These are phyloP conservation scores for Lactarius hatsudake DNA, from an alignment of 768 basidiomycete genomes.

Conservation along the genomic window DNA sequence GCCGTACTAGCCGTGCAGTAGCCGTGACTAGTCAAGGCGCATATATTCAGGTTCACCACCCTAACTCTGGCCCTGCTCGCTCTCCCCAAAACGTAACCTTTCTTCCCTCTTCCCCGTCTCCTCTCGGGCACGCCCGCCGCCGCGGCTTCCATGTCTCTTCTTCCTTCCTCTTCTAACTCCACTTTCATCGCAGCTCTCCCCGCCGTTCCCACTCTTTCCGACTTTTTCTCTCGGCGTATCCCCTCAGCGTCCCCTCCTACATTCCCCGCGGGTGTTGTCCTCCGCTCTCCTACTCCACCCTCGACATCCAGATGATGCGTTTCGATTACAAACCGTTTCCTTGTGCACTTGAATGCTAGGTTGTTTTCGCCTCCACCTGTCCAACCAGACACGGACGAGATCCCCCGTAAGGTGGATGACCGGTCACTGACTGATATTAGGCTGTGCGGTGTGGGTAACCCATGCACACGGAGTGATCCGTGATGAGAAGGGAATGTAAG, in stretches of 20 bases:
- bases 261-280: constrained; percentile 51
- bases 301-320: constrained; percentile 87
- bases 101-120: constrained; percentile 54
- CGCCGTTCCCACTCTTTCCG: constrained; percentile 9
- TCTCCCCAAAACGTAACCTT: constrained; percentile 70
- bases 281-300: constrained; percentile 76
- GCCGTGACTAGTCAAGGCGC: constrained; percentile 54
- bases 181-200: constrained; percentile 43
- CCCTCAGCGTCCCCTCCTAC: constrained; percentile 27
- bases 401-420: constrained; percentile 79
- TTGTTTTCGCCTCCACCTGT: constrained; percentile 88
- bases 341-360: constrained; percentile 88
- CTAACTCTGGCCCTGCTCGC: constrained; percentile 35
- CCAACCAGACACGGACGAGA: constrained; percentile 52
- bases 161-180: constrained; percentile 46
- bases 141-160: constrained; percentile 7
- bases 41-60: constrained; percentile 50
- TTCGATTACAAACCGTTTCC: constrained; percentile 85
- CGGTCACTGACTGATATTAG: constrained; percentile 78
- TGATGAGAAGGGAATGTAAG: constrained; percentile 80
- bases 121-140: constrained; percentile 20
- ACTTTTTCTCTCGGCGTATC: constrained; percentile 10
- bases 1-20: not conserved
- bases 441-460: constrained; percentile 70
- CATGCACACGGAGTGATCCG: constrained; percentile 76